Percentiles rank a stretch among this genome's conserved stretches.
Conservation (phyloP, 106 monocot genomes). For the Apostasia ramifera region DNA sequence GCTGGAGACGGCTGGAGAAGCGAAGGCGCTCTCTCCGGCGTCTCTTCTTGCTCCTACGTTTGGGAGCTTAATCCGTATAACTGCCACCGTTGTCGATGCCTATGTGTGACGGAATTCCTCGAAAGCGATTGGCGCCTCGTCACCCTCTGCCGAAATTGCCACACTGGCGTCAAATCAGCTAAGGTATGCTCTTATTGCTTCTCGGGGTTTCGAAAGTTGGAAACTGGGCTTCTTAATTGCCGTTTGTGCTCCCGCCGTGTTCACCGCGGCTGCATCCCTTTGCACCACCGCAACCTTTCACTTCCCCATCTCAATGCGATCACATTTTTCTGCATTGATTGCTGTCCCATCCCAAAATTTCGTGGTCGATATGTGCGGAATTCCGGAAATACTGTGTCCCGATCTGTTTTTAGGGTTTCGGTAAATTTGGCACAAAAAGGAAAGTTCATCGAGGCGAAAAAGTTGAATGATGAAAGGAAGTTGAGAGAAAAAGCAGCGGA, state of each 20-base stretch:
- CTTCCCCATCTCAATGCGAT: slow-evolving; percentile 15
- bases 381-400: neutral
- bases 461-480: slow-evolving; percentile 3
- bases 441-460: slow-evolving; percentile 8
- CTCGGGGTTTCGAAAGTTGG: slow-evolving; percentile 3
- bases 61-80: slow-evolving; percentile 20
- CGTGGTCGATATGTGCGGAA: neutral
- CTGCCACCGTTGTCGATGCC: slow-evolving; percentile 40
- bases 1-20: neutral
- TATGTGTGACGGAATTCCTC: slow-evolving; percentile 17
- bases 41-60: neutral
- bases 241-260: slow-evolving; percentile 41
- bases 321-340: slow-evolving; percentile 51
- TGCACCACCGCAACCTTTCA: slow-evolving; percentile 27
- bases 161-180: slow-evolving; percentile 23
- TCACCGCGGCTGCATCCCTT: slow-evolving; percentile 42
- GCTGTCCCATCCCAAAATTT: slow-evolving; percentile 30
- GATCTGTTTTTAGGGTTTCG: neutral
- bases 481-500: slow-evolving; percentile 25
- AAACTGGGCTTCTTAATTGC: slow-evolving; percentile 16
- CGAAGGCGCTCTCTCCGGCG: neutral
- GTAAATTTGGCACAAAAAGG: slow-evolving; percentile 18
- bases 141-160: slow-evolving; percentile 53
- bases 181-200: slow-evolving; percentile 68
- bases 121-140: slow-evolving; percentile 55